These are phyloP conservation scores for Malus hybrid DNA, from an alignment of 331 rosid species.

Conservation along the genomic window DNA sequence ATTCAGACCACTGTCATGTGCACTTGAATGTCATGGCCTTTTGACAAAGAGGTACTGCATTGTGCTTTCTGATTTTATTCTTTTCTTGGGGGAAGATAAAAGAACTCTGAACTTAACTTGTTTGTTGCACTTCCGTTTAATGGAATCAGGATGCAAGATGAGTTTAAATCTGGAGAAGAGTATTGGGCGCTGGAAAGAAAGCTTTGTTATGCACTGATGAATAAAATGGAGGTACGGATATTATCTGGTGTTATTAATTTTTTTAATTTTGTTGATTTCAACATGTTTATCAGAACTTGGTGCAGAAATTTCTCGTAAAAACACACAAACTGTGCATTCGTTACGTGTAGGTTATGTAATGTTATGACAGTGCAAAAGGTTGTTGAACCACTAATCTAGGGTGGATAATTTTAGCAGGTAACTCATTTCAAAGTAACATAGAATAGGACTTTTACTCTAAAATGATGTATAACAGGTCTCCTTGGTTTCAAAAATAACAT, in stretches of 20 bases:
- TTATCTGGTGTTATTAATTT: slow-evolving; percentile 10
- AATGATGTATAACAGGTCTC: too few relatives aligned
- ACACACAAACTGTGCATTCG: neutral
- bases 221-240: slow-evolving; percentile 44
- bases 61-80: slow-evolving; percentile 5
- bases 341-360: neutral
- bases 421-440: too few relatives aligned
- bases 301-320: neutral
- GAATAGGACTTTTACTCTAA: too few relatives aligned
- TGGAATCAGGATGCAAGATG: slow-evolving; percentile 55
- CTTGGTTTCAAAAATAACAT: neutral
- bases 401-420: too few relatives aligned
- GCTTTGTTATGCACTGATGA: slow-evolving; percentile 60
- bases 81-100: neutral
- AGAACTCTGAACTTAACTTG: slow-evolving; percentile 1
- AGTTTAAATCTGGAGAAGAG: slow-evolving; percentile 65
- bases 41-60: slow-evolving; percentile 48
- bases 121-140: slow-evolving; percentile 15
- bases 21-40: slow-evolving; percentile 46
- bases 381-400: neutral
- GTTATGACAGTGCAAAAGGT: neutral
- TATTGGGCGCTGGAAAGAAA: slow-evolving; percentile 90
- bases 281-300: neutral
- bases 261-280: neutral
- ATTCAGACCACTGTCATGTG: slow-evolving; percentile 40